Conservation (phyloP, 2,329 filamentous ascomycete genomes). For the Aspergillus terreus region DNA sequence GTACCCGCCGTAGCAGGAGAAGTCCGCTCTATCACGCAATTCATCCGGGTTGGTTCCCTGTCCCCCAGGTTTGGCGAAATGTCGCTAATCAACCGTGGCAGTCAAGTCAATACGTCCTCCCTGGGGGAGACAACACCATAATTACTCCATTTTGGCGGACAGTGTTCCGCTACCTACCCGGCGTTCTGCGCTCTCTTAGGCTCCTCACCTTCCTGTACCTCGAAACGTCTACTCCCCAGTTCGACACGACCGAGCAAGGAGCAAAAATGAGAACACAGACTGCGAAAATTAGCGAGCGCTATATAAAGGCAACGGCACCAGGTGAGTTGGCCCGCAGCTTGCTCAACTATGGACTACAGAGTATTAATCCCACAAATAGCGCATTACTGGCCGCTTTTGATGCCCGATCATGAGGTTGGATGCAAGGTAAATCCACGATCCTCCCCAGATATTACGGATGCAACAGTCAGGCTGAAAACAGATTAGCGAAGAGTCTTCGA, state of each 20-base stretch:
- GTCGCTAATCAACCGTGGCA: background rate
- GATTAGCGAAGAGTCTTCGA: constrained; percentile 5
- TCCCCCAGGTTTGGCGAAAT: background rate
- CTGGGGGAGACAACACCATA: background rate
- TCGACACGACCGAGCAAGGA: background rate
- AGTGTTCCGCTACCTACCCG: constrained; percentile 7
- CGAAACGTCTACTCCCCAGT: constrained; percentile 8
- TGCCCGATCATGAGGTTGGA: constrained; percentile 13
- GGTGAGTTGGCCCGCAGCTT: background rate
- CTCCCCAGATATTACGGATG: background rate
- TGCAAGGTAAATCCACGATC: constrained; percentile 10
- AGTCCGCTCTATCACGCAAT: constrained; percentile 8
- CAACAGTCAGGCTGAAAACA: background rate
- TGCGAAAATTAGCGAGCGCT: background rate
- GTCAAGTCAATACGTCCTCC: constrained; percentile 12
- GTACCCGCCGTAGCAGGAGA: constrained; percentile 9
- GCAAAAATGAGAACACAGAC: constrained; percentile 3
- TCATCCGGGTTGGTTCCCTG: constrained; percentile 10
- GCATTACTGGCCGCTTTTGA: constrained; percentile 15
- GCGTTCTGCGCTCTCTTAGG: background rate
- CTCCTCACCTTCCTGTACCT: constrained; percentile 10
- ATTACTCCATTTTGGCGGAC: constrained; percentile 1
- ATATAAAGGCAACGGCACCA: constrained; percentile 9
- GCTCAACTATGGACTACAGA: background rate
- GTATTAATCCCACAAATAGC: background rate